Evolutionary conservation across 495 filamentous ascomycete genomes (phyloP).

Genomic region (Hypoxylon cercidicola): DNA sequence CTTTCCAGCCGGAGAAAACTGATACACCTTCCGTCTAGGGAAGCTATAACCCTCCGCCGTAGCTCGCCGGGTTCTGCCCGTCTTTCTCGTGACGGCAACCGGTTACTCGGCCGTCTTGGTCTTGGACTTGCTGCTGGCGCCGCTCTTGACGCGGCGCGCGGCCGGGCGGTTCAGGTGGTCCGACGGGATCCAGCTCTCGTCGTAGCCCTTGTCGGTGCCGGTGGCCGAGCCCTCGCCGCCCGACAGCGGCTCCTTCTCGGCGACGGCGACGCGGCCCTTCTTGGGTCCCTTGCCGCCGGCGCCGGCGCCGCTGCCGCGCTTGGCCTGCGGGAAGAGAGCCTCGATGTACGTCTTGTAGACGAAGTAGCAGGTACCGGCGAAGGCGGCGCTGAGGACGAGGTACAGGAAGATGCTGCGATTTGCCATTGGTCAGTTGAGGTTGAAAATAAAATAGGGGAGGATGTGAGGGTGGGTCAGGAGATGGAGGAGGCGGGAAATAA

Average conservation of each 20-base stretch:
- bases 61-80: too few relatives aligned
- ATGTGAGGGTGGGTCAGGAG: background rate
- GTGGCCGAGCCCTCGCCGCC: constrained; percentile 75
- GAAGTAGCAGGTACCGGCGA: constrained; percentile 86
- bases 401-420: constrained; percentile 89
- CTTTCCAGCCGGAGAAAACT: too few relatives aligned
- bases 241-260: constrained; percentile 69
- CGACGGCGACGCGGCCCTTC: constrained; percentile 63
- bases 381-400: constrained; percentile 82
- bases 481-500: constrained; percentile 2
- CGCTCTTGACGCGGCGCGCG: constrained; percentile 81
- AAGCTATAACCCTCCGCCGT: too few relatives aligned
- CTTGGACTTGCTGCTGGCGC: constrained; percentile 68
- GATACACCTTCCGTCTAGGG: too few relatives aligned
- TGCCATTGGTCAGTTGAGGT: constrained; percentile 38
- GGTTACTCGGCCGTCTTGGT: constrained; percentile 48
- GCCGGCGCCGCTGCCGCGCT: constrained; percentile 61
- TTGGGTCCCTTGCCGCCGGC: constrained; percentile 67
- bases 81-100: too few relatives aligned
- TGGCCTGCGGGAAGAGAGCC: constrained; percentile 93
- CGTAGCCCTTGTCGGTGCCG: constrained; percentile 74
- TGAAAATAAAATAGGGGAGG: constrained; percentile 17
- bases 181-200: constrained; percentile 95
- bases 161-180: constrained; percentile 89
- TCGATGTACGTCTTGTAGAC: constrained; percentile 98